Evolutionary conservation across 768 basidiomycete genomes (phyloP).

Genomic region (Pulveroboletus sp.): DNA sequence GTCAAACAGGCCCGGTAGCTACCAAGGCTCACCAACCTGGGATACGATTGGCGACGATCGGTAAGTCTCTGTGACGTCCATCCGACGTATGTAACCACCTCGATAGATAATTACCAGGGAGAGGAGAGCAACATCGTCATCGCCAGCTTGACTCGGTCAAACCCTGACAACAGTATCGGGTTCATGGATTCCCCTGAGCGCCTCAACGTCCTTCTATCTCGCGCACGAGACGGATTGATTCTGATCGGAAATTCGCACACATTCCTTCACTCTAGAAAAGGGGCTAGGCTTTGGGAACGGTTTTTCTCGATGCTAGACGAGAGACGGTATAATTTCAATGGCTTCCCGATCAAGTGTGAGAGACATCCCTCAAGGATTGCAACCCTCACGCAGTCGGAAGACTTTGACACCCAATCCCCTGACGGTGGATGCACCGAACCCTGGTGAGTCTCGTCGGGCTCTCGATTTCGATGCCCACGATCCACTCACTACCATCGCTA

Average conservation of each 20-base stretch:
- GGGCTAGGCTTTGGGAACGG: slow-evolving; percentile 45
- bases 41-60: slow-evolving; percentile 63
- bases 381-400: slow-evolving; percentile 34
- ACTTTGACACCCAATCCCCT: slow-evolving; percentile 52
- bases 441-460: slow-evolving; percentile 41
- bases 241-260: slow-evolving; percentile 65
- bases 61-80: slow-evolving; percentile 27
- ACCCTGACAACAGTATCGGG: slow-evolving; percentile 52
- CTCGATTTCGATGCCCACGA: neutral
- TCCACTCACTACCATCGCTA: neutral
- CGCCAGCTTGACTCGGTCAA: slow-evolving; percentile 57
- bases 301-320: slow-evolving; percentile 43
- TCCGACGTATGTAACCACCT: neutral
- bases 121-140: slow-evolving; percentile 72
- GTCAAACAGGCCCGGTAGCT: slow-evolving; percentile 31
- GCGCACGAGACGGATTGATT: slow-evolving; percentile 60
- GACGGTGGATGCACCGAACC: slow-evolving; percentile 60
- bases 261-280: slow-evolving; percentile 51
- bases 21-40: slow-evolving; percentile 35
- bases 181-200: slow-evolving; percentile 71
- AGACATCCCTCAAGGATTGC: slow-evolving; percentile 43
- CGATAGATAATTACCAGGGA: slow-evolving; percentile 69
- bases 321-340: slow-evolving; percentile 48
- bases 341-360: slow-evolving; percentile 57
- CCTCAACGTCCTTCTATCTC: slow-evolving; percentile 68